phyloP scores from a whole-genome alignment of 352 stramenopile species.

The Globisporangium paroecandrum region DNA sequence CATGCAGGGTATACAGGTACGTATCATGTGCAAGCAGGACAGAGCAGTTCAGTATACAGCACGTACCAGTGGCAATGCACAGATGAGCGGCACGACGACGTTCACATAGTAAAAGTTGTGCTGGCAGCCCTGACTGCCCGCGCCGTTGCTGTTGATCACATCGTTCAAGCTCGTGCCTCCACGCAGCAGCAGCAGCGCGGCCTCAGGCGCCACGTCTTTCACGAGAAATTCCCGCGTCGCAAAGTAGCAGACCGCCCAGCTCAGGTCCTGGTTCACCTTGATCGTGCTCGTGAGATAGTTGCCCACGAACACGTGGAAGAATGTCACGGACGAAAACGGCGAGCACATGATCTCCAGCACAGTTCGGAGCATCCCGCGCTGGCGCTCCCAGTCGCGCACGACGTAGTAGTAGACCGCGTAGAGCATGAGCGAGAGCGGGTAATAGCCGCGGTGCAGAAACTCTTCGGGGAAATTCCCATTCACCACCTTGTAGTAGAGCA shows the following conservation, averaged over 20 bases:
- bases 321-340: constrained; percentile 90
- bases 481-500: constrained; percentile 97
- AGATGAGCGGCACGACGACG: constrained; percentile 93
- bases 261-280: constrained; percentile 83
- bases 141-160: constrained; percentile 9
- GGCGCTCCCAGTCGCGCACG: constrained; percentile 79
- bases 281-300: constrained; percentile 85
- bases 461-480: constrained; percentile 84
- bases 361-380: constrained; percentile 83
- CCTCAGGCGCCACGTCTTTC: constrained; percentile 43
- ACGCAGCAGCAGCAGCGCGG: constrained; percentile 11
- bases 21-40: neutral
- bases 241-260: constrained; percentile 96
- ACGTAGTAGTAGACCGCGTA: constrained; percentile 94
- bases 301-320: constrained; percentile 92
- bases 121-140: constrained; percentile 26
- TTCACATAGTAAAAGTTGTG: constrained; percentile 93
- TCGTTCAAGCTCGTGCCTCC: constrained; percentile 13
- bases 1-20: neutral
- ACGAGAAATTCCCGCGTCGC: constrained; percentile 91
- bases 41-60: no score
- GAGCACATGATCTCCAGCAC: constrained; percentile 89
- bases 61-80: constrained; percentile 85
- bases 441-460: constrained; percentile 84
- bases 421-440: constrained; percentile 89